phyloP scores from a whole-genome alignment of 2,329 filamentous ascomycete species.

The Kalaharituber pfeilii region DNA sequence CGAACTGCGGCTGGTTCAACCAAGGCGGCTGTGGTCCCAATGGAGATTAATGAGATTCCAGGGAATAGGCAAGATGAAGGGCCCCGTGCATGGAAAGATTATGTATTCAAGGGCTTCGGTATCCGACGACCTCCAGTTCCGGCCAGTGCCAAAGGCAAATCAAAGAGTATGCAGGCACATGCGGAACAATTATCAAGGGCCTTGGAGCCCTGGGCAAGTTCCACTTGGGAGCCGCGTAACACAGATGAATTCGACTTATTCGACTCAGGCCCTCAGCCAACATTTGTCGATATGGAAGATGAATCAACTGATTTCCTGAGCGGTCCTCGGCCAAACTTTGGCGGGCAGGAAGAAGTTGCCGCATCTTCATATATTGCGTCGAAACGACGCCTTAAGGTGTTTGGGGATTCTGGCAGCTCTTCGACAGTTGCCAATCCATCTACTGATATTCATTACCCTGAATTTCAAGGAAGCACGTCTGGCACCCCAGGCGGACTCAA shows the following conservation, averaged over 20 bases:
- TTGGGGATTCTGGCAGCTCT: not conserved
- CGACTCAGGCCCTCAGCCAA: not conserved
- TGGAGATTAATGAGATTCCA: slow-evolving; percentile 8
- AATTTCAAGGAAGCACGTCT: no score
- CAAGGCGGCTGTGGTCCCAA: slow-evolving; percentile 6
- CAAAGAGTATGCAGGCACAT: not conserved
- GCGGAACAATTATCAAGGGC: not conserved
- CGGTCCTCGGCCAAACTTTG: not conserved
- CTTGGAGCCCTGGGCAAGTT: not conserved
- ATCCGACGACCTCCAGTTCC: slow-evolving; percentile 11
- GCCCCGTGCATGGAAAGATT: slow-evolving; percentile 9
- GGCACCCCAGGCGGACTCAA: no score
- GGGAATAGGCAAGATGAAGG: slow-evolving; percentile 4
- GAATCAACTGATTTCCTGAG: not conserved
- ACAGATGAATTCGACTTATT: not conserved
- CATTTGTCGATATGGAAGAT: not conserved
- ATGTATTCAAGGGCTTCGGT: slow-evolving; percentile 8
- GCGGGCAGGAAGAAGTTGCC: not conserved
- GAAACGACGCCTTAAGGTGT: not conserved
- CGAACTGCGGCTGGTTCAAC: not conserved
- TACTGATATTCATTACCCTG: no score
- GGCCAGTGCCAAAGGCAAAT: no score
- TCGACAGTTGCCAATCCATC: no score
- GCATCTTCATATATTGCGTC: not conserved
- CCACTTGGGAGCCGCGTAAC: not conserved